A percentile compares a stretch with the other conserved stretches of the same genome.
Evolutionary conservation across 768 basidiomycete genomes (phyloP).

Genomic region (Pleurotus tuoliensis): DNA sequence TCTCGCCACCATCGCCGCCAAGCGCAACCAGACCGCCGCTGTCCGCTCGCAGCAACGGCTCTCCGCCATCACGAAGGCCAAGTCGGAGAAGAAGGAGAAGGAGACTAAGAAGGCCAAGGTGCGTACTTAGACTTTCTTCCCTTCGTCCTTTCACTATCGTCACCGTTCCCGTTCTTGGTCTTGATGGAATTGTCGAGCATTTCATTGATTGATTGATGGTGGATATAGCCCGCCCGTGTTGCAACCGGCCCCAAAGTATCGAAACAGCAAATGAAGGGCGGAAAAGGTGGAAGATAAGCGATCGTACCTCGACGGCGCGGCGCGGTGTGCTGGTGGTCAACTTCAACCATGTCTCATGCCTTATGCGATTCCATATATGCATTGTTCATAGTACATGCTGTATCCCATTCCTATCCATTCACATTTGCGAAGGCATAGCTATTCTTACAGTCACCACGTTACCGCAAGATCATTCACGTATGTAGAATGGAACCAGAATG

Average conservation of each 20-base stretch:
- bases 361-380: not conserved
- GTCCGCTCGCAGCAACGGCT: constrained; percentile 77
- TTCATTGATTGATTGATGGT: not conserved
- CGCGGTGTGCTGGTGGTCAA: not conserved
- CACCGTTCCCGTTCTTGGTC: not conserved
- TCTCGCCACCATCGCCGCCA: constrained; percentile 85
- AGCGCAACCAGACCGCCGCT: constrained; percentile 87
- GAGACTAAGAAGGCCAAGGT: constrained; percentile 89
- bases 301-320: not conserved
- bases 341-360: constrained; percentile 1
- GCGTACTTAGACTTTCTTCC: constrained; percentile 15
- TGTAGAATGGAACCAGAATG: no score
- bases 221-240: constrained; percentile 51
- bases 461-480: no score
- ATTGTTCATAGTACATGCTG: not conserved
- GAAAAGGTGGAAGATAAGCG: constrained; percentile 69
- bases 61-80: constrained; percentile 89
- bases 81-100: constrained; percentile 96
- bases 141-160: constrained; percentile 1
- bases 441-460: no score
- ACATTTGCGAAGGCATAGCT: no score
- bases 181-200: no score
- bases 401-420: not conserved
- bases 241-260: constrained; percentile 78
- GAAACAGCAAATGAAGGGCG: constrained; percentile 96